Evolutionary conservation across 805 yeast genomes (phyloP).

Genomic region (Candida coleopterorum): DNA sequence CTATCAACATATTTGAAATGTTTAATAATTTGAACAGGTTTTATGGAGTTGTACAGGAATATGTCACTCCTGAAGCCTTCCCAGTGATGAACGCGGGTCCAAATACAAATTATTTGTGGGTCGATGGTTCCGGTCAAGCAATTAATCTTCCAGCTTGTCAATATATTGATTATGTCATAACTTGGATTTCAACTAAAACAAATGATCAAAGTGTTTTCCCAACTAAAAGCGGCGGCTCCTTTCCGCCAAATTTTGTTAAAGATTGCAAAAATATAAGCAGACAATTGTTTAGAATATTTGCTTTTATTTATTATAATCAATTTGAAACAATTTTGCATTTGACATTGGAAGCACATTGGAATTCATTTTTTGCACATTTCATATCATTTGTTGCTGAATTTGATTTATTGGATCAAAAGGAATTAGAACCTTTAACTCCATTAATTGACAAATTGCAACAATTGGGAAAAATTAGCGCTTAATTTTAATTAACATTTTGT

Average conservation of each 20-base stretch:
- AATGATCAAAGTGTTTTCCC: conserved; percentile 91
- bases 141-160: conserved; percentile 87
- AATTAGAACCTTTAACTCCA: conserved; percentile 71
- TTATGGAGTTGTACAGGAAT: conserved; percentile 86
- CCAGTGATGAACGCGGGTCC: conserved; percentile 98
- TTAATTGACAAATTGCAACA: conserved; percentile 75
- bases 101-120: conserved; percentile 85
- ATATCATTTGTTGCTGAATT: conserved; percentile 83
- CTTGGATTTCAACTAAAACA: conserved; percentile 84
- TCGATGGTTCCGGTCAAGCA: conserved; percentile 71
- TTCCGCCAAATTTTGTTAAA: conserved; percentile 77
- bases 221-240: conserved; percentile 82
- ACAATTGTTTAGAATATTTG: conserved; percentile 93
- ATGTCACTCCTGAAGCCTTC: conserved; percentile 81
- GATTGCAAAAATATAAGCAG: conserved; percentile 83
- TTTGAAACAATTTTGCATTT: conserved; percentile 91
- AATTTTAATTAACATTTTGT: too few relatives aligned
- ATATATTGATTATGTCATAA: conserved; percentile 84
- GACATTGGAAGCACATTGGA: conserved; percentile 95
- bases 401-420: conserved; percentile 71
- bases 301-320: conserved; percentile 91
- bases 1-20: conserved; percentile 85
- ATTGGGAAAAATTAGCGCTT: conserved; percentile 93
- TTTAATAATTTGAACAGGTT: conserved; percentile 82
- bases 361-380: conserved; percentile 93